Evolutionary conservation across 371 early-diverging fungal genomes (phyloP).

Genomic region (Actinomortierella wolfii): DNA sequence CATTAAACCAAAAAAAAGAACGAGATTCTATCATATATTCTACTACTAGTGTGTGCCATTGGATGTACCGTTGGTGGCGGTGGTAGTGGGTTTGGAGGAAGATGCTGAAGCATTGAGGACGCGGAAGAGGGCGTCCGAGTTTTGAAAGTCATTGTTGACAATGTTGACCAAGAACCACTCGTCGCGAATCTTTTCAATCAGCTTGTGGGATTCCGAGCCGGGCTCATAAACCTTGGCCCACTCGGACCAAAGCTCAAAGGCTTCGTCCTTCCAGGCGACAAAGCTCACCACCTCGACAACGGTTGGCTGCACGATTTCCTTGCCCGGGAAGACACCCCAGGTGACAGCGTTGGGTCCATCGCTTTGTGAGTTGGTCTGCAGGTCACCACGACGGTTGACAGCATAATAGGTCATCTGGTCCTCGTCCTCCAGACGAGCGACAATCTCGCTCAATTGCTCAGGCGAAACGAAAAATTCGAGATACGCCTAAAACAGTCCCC

Average conservation of each 20-base stretch:
- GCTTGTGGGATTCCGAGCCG: slow-evolving; percentile 58
- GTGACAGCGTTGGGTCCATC: slow-evolving; percentile 96
- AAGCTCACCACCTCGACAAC: slow-evolving; percentile 92
- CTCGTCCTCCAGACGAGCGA: slow-evolving; percentile 64
- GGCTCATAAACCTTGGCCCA: slow-evolving; percentile 84
- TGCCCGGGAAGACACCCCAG: slow-evolving; percentile 98
- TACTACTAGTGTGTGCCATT: slow-evolving; percentile 1
- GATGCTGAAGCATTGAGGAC: slow-evolving; percentile 56
- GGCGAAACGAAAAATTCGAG: slow-evolving; percentile 94
- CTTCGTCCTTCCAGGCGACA: slow-evolving; percentile 98
- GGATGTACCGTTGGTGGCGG: slow-evolving; percentile 1
- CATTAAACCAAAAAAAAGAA: no score
- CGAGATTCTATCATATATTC: no score
- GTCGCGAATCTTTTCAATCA: slow-evolving; percentile 72
- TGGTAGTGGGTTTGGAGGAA: no score
- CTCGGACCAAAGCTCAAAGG: slow-evolving; percentile 92
- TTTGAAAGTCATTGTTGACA: slow-evolving; percentile 94
- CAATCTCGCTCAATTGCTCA: slow-evolving; percentile 67
- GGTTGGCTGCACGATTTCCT: slow-evolving; percentile 97
- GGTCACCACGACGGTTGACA: slow-evolving; percentile 87
- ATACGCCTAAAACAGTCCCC: slow-evolving; percentile 77
- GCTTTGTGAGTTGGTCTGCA: slow-evolving; percentile 80
- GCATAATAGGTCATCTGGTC: slow-evolving; percentile 89
- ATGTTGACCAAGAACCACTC: slow-evolving; percentile 93
- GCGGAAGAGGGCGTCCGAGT: slow-evolving; percentile 71